Evolutionary conservation across 73 alveolate genomes (phyloP).

Genomic region (Blepharisma stoltei): DNA sequence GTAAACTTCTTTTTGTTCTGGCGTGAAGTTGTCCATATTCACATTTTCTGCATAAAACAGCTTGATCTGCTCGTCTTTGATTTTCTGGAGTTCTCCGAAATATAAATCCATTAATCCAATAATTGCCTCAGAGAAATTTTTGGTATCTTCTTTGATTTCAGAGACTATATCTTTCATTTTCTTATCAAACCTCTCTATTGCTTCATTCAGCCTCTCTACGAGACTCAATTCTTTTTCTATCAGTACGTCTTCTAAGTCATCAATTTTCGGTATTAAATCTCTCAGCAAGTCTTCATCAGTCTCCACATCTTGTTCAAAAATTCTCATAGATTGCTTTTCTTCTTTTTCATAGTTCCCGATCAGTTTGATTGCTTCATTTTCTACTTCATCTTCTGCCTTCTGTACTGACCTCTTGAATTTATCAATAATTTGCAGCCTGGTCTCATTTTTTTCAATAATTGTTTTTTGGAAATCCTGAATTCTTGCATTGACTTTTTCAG

Average conservation of each 20-base stretch:
- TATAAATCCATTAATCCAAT: not conserved
- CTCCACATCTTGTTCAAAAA: not conserved
- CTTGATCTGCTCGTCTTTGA: constrained; percentile 11
- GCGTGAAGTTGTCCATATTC: not conserved
- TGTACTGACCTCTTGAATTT: constrained; percentile 20
- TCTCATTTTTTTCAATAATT: constrained; percentile 1
- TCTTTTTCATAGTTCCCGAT: constrained; percentile 4
- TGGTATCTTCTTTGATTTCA: not conserved
- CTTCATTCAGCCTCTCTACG: constrained; percentile 24
- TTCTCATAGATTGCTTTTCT: constrained; percentile 13
- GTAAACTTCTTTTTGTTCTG: constrained; percentile 21
- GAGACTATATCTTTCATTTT: not conserved
- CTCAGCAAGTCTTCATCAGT: constrained; percentile 12
- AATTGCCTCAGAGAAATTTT: not conserved
- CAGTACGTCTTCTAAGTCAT: not conserved
- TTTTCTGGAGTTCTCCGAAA: not conserved
- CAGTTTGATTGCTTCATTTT: not conserved
- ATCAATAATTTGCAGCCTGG: not conserved
- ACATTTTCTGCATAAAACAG: not conserved
- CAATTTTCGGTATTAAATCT: not conserved
- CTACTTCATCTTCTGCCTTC: constrained; percentile 31
- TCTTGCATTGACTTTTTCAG: not conserved
- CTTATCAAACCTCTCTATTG: constrained; percentile 19
- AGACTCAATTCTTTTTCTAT: constrained; percentile 14
- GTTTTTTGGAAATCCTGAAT: not conserved